phyloP scores from a whole-genome alignment of 2,329 filamentous ascomycete genomes.

The Cercospora sp. region DNA sequence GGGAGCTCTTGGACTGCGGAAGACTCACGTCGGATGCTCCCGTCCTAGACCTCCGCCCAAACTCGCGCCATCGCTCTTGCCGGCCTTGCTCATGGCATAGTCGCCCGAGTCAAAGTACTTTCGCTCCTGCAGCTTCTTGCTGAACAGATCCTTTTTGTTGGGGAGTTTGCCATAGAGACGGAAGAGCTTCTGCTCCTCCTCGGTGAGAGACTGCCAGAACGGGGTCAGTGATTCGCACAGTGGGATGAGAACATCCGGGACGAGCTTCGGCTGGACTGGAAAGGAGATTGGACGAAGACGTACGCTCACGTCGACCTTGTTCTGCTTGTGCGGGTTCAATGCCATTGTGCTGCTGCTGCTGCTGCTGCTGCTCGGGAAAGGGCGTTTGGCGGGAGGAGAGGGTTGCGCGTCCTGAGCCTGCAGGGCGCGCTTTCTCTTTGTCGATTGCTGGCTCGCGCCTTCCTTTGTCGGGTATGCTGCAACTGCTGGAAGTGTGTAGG shows the following conservation, averaged over 20 bases:
- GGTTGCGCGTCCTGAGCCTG: constrained; percentile 7
- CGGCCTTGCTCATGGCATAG: constrained; percentile 92
- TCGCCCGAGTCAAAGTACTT: constrained; percentile 97
- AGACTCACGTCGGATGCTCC: constrained; percentile 75
- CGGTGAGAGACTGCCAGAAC: constrained; percentile 63
- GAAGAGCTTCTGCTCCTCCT: constrained; percentile 95
- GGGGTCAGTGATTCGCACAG: constrained; percentile 16
- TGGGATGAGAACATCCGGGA: constrained; percentile 10
- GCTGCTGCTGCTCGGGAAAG: neutral
- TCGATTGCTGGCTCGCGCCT: neutral
- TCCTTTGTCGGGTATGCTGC: neutral
- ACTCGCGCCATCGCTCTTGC: constrained; percentile 83
- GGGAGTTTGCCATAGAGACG: constrained; percentile 97
- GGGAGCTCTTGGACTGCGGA: constrained; percentile 31
- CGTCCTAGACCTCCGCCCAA: constrained; percentile 84
- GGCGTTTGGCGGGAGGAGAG: neutral
- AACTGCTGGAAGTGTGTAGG: neutral
- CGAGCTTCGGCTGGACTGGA: neutral
- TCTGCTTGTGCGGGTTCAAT: constrained; percentile 95
- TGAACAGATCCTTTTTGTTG: constrained; percentile 91
- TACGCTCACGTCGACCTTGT: constrained; percentile 96
- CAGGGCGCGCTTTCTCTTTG: constrained; percentile 14
- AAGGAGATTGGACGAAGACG: constrained; percentile 44
- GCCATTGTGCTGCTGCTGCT: constrained; percentile 23
- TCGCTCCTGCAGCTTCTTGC: constrained; percentile 98